Base-by-base conservation (phyloP, 768 basidiomycete genomes). In the Candolleomyces efflorescens region DNA sequence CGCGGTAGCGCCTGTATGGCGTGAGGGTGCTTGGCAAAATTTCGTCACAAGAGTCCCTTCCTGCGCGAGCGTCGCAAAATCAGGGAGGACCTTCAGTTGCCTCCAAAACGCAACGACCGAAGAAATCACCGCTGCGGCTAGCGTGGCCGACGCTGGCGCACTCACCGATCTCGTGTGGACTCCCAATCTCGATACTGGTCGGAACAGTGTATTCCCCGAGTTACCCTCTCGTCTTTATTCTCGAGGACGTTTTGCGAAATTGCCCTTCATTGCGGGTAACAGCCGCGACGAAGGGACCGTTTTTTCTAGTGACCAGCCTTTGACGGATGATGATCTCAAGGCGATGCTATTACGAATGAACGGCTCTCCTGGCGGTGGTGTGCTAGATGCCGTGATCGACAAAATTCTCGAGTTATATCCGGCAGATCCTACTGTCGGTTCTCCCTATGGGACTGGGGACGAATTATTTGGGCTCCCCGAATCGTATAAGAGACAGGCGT, bases 251-350 rank as follows among this genome's bases (percentile, higher is more conserved):
- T 71, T 71, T 54, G 64, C 75, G 0, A 63, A 63, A 18, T 56
- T 81, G 1, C 79, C 80, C 0, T 77, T 79, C 59, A 80, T 81
- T 22, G 66, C 75, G 45, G 79, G 79, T n/a, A 74, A 73, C 4
- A 71, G 68, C 59, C 64, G 75, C 5, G 78, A 81, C 60, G 79
- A 80, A 71, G 78, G 36, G 18, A 53, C 51, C 5, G 37, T 4
- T 0, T 53, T 53, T 36, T 36, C 51, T n/a, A 36, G 26, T 9
- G 6, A 20, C 3, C 5, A 37, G 38, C 27, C 27, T 1, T 17
- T 39, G 11, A 18, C 51, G 17, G 37, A 53, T 15, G 26, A 32
- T 4, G 51, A 53, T 18, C 12, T 53, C 15, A 53, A 22, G 38
- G 51, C 18, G 32, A 32, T 32, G 32, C 32, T 32, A 5, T 7